These are phyloP conservation scores for Crotalaria pallida DNA, from an alignment of 306 rosid genomes.

Conservation along the genomic window DNA sequence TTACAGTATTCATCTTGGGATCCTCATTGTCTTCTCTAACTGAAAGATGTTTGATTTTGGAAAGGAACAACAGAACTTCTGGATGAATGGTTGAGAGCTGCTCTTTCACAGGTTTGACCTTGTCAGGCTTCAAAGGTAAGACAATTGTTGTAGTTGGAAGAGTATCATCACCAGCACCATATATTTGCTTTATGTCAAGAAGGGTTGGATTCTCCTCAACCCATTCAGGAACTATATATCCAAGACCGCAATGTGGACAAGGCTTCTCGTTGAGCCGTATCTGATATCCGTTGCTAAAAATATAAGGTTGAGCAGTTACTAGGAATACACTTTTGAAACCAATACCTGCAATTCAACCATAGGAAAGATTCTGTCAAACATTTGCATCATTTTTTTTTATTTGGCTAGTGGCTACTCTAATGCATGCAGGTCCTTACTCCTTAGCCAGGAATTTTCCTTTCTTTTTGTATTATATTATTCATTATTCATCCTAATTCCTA, in stretches of 20 bases:
- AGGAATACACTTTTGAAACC: slow-evolving; percentile 90
- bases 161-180: slow-evolving; percentile 28
- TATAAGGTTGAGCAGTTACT: slow-evolving; percentile 56
- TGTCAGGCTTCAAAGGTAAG: slow-evolving; percentile 64
- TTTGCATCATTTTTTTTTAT: neutral
- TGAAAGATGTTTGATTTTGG: slow-evolving; percentile 62
- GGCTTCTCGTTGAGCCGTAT: slow-evolving; percentile 66
- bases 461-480: neutral
- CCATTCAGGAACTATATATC: slow-evolving; percentile 90
- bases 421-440: neutral
- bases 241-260: slow-evolving; percentile 61
- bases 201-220: slow-evolving; percentile 55
- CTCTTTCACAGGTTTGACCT: slow-evolving; percentile 50
- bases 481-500: no score
- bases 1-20: slow-evolving; percentile 34
- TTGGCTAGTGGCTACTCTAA: neutral
- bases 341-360: slow-evolving; percentile 54
- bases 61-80: slow-evolving; percentile 57
- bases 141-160: slow-evolving; percentile 60
- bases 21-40: slow-evolving; percentile 46
- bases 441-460: neutral
- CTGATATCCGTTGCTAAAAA: slow-evolving; percentile 78
- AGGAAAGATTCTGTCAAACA: slow-evolving; percentile 4
- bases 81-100: slow-evolving; percentile 73
- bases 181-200: slow-evolving; percentile 37